These are phyloP conservation scores for Aphanomyces astaci DNA, from an alignment of 352 stramenopile species.

Conservation along the genomic window DNA sequence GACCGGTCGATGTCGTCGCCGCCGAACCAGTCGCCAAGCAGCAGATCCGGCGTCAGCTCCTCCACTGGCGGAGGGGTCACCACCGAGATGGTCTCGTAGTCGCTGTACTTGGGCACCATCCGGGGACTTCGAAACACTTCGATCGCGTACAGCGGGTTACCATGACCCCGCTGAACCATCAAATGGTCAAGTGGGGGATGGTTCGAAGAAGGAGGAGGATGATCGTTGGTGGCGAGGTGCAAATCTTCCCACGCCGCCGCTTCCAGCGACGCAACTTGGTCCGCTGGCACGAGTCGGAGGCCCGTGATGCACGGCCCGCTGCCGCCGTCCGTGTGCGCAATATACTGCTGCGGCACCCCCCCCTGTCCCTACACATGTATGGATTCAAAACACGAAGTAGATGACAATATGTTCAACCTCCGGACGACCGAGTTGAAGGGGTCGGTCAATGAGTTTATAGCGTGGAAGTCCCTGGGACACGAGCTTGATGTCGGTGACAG, in stretches of 20 bases:
- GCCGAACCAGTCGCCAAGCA: conserved; percentile 71
- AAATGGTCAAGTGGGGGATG: conserved; percentile 22
- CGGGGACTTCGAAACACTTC: conserved; percentile 79
- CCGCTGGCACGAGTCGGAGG: conserved; percentile 49
- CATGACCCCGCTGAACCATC: conserved; percentile 68
- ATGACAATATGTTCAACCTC: conserved; percentile 20
- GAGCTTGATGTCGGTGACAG: conserved; percentile 80
- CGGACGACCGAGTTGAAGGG: conserved; percentile 64
- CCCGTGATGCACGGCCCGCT: conserved; percentile 73
- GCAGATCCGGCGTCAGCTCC: not conserved
- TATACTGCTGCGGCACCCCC: conserved; percentile 78
- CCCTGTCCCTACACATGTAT: conserved; percentile 33
- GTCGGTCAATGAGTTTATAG: conserved; percentile 74
- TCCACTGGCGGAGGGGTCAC: conserved; percentile 25
- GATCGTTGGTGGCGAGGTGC: conserved; percentile 31
- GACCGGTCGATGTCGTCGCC: conserved; percentile 61
- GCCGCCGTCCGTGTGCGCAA: conserved; percentile 76
- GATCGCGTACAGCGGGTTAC: conserved; percentile 80
- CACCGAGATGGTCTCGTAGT: conserved; percentile 82
- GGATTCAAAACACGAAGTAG: not conserved
- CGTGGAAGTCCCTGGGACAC: conserved; percentile 74
- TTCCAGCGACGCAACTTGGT: conserved; percentile 36
- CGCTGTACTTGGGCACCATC: conserved; percentile 80
- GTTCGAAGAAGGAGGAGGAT: not conserved
- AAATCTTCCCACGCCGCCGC: conserved; percentile 62